Percentiles rank a stretch among this genome's conserved stretches.
Evolutionary conservation across 352 stramenopile species (phyloP).

Genomic region (Pythium biforme): DNA sequence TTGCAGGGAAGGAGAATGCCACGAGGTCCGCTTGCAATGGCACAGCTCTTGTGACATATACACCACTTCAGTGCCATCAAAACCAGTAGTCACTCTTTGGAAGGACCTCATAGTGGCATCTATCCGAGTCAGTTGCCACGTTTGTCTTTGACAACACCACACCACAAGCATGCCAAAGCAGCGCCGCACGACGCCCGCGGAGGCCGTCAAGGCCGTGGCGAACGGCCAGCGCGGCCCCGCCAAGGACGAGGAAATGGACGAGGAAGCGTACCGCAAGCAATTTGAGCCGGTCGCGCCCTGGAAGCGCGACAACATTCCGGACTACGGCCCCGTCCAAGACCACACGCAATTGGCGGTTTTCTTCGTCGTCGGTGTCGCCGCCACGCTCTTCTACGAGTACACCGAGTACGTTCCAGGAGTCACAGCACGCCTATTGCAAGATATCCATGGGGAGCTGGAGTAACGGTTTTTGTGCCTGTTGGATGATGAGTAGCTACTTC

Average conservation of each 20-base stretch:
- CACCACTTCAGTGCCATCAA: constrained; percentile 19
- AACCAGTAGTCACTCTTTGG: constrained; percentile 4
- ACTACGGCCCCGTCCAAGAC: constrained; percentile 71
- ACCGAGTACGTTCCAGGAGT: constrained; percentile 51
- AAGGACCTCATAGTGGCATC: neutral
- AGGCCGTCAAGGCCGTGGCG: constrained; percentile 29
- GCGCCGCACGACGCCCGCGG: constrained; percentile 10
- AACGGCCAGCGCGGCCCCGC: constrained; percentile 16
- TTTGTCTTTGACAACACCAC: neutral
- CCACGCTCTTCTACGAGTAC: constrained; percentile 71
- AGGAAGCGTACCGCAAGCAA: constrained; percentile 58
- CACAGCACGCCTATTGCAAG: too few relatives aligned
- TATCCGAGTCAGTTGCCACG: constrained; percentile 11
- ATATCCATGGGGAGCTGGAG: too few relatives aligned
- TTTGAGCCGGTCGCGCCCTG: constrained; percentile 80
- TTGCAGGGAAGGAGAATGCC: neutral
- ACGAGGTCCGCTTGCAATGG: constrained; percentile 4
- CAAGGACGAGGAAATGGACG: constrained; percentile 29
- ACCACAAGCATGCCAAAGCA: constrained; percentile 29
- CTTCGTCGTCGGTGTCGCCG: constrained; percentile 50
- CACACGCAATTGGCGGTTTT: constrained; percentile 68
- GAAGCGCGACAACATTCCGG: constrained; percentile 77
- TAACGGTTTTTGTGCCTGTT: too few relatives aligned
- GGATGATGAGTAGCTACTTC: constrained; percentile 53
- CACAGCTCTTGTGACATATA: neutral